Evolutionary conservation across 805 yeast species (phyloP).

Genomic region (Cyberlindnera veronae): DNA sequence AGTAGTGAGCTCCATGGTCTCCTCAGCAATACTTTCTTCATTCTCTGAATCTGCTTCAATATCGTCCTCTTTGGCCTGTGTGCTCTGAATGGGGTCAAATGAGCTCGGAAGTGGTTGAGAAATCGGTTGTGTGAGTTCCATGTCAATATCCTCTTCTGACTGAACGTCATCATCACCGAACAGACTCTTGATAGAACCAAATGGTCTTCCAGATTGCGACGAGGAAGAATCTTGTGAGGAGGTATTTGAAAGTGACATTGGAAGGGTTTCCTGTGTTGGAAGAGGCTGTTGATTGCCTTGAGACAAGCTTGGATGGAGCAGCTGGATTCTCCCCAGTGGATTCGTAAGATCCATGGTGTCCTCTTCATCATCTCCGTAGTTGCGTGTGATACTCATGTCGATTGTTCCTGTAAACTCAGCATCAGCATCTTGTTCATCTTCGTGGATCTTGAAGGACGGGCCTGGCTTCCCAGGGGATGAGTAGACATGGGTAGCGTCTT

Average conservation of each 20-base stretch:
- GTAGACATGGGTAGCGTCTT: slow-evolving; percentile 23
- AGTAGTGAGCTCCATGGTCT: slow-evolving; percentile 23
- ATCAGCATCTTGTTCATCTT: slow-evolving; percentile 18
- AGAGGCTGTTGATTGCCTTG: not conserved
- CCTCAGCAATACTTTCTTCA: slow-evolving; percentile 12
- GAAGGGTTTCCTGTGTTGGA: not conserved
- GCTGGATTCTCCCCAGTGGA: slow-evolving; percentile 24
- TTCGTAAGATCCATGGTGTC: slow-evolving; percentile 28
- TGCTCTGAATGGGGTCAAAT: not conserved
- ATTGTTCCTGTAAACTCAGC: slow-evolving; percentile 12
- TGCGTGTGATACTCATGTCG: slow-evolving; percentile 22
- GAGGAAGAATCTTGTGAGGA: slow-evolving; percentile 3
- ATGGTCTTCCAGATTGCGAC: slow-evolving; percentile 20
- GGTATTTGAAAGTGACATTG: not conserved
- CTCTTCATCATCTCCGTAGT: slow-evolving; percentile 15
- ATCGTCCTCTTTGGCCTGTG: not conserved
- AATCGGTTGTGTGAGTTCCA: slow-evolving; percentile 26
- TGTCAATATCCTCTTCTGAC: slow-evolving; percentile 21
- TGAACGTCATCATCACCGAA: slow-evolving; percentile 23
- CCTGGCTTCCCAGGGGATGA: slow-evolving; percentile 20
- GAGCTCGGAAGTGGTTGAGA: slow-evolving; percentile 2
- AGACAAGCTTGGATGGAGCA: slow-evolving; percentile 9
- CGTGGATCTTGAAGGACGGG: slow-evolving; percentile 19
- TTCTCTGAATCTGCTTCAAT: not conserved
- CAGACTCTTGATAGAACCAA: slow-evolving; percentile 27